Evolutionary conservation across 305 asterid species (phyloP).

Genomic region (Solanum chacoense): DNA sequence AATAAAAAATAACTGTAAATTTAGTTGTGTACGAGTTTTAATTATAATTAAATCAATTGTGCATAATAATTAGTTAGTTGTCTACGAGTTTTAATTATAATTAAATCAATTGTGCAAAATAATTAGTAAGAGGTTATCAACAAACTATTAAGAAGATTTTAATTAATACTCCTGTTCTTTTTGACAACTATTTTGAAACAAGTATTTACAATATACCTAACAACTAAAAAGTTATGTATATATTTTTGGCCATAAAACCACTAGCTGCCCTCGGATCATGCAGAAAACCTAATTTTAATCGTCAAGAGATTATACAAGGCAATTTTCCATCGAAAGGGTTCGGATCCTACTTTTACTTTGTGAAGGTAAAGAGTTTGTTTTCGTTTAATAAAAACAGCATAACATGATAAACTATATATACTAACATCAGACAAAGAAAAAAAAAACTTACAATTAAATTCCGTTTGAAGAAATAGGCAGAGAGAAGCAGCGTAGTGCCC

Average conservation of each 20-base stretch:
- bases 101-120: not conserved
- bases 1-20: no score
- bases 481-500: not conserved
- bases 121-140: not conserved
- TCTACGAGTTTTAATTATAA: no score
- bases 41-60: not conserved
- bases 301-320: not conserved
- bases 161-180: not conserved
- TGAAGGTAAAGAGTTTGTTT: not conserved
- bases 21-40: no score
- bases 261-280: not conserved
- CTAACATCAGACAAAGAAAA: not conserved
- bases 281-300: not conserved
- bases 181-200: not conserved
- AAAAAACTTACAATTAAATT: not conserved
- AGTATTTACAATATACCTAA: no score
- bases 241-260: not conserved
- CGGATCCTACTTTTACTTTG: accelerated
- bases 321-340: not conserved
- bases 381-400: not conserved
- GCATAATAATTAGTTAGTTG: not conserved
- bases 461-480: not conserved
- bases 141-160: not conserved
- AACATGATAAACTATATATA: not conserved
- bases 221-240: not conserved